Evolutionary conservation across 2,329 filamentous ascomycete species (phyloP).

Genomic region (Pseudocercospora vitis): DNA sequence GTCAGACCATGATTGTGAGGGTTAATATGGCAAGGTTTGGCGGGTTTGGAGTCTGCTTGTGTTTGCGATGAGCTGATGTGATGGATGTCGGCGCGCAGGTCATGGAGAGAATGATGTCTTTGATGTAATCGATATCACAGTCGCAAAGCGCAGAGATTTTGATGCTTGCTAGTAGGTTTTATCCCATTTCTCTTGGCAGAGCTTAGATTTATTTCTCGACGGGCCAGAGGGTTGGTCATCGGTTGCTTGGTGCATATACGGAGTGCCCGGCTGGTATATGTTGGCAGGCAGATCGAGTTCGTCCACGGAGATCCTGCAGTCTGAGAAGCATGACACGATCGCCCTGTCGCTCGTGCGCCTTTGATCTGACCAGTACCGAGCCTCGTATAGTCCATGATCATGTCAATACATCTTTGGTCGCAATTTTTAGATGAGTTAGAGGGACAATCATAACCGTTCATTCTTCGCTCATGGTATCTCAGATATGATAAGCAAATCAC

Average conservation of each 20-base stretch:
- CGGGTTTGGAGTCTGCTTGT: background rate
- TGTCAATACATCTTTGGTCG: background rate
- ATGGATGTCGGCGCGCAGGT: no score
- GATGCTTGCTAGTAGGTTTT: background rate
- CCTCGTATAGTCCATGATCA: background rate
- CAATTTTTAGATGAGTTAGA: background rate
- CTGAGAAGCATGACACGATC: no score
- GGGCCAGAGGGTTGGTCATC: no score
- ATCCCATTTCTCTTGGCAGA: background rate
- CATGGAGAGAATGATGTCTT: background rate
- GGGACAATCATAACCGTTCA: background rate
- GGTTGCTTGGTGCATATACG: no score
- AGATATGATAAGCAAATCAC: background rate
- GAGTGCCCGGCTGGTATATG: no score
- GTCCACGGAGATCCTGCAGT: no score
- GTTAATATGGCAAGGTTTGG: background rate
- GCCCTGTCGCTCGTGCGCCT: no score
- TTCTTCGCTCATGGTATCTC: constrained; percentile 2
- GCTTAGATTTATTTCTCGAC: no score
- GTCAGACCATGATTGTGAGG: background rate
- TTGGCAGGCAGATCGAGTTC: no score
- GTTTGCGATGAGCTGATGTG: background rate
- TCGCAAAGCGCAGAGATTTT: constrained; percentile 3
- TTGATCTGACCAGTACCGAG: no score
- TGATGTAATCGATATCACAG: constrained; percentile 13